Percentiles rank a stretch among this genome's conserved stretches.
These are phyloP conservation scores for Misopates orontium DNA, from an alignment of 257 asterid genomes.

Conservation along the genomic window DNA sequence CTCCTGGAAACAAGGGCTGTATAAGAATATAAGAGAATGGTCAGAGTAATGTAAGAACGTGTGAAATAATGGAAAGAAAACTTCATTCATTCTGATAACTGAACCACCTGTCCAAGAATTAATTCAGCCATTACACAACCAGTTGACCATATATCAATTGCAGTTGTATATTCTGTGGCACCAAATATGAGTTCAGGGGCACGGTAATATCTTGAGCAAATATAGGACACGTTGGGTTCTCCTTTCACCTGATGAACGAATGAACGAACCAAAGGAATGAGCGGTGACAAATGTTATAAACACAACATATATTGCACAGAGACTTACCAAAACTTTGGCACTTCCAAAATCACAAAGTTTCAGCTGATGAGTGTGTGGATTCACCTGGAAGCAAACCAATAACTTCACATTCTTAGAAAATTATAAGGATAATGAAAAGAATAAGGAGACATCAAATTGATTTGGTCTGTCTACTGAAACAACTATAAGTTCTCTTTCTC, in stretches of 20 bases:
- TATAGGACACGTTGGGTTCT: conserved; percentile 93
- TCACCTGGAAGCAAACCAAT: conserved; percentile 63
- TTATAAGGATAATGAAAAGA: too few relatives aligned
- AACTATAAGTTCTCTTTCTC: too few relatives aligned
- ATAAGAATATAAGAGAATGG: conserved; percentile 29
- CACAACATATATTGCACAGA: conserved; percentile 9
- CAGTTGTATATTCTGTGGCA: conserved; percentile 96
- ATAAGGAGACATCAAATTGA: too few relatives aligned
- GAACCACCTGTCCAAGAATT: conserved; percentile 86
- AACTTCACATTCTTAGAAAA: background rate
- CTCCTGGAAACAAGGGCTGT: conserved; percentile 98
- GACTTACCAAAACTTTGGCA: conserved; percentile 93
- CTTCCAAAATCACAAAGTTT: conserved; percentile 97
- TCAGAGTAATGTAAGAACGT: conserved; percentile 28
- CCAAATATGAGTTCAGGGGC: conserved; percentile 99
- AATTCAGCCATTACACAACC: conserved; percentile 99
- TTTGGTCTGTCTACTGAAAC: too few relatives aligned
- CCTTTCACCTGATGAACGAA: conserved; percentile 77
- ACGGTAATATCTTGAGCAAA: conserved; percentile 96
- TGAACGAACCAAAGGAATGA: conserved; percentile 33
- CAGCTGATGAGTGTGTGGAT: conserved; percentile 95
- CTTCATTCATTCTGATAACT: conserved; percentile 11
- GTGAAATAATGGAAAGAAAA: conserved; percentile 20
- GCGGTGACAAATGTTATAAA: conserved; percentile 24
- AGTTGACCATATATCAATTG: conserved; percentile 95